Conservation (phyloP, 345 rosid genomes). For the Acer yangbiense region DNA sequence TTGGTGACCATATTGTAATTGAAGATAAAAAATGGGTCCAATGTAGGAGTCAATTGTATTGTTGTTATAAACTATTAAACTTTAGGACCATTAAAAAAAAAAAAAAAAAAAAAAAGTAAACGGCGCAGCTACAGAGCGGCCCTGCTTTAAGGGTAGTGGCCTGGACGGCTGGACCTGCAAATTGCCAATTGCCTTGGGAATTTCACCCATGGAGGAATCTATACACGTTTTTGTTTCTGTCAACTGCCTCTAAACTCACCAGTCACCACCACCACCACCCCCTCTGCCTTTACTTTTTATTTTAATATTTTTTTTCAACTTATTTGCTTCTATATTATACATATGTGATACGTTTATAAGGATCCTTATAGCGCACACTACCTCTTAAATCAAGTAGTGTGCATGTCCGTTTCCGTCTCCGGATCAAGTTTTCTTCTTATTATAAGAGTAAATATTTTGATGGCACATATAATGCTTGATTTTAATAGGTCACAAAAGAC, state of each 20-base stretch:
- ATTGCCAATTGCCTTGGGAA: slow-evolving; percentile 31
- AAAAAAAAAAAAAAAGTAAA: slow-evolving; percentile 1
- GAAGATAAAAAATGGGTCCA: too few species aligned
- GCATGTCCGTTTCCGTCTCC: too few species aligned
- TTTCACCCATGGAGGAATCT: slow-evolving; percentile 42
- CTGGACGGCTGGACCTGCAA: not conserved
- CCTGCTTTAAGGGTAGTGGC: slow-evolving; percentile 39
- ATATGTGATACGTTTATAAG: too few species aligned
- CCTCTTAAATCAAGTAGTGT: too few species aligned
- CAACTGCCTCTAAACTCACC: slow-evolving; percentile 8
- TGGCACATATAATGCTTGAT: too few species aligned
- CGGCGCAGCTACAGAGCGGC: slow-evolving; percentile 43
- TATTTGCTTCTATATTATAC: too few species aligned
- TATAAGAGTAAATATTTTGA: too few species aligned
- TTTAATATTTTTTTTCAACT: not conserved
- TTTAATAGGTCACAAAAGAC: too few species aligned
- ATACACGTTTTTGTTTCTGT: slow-evolving; percentile 30
- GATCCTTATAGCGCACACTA: too few species aligned
- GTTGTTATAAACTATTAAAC: slow-evolving; percentile 4
- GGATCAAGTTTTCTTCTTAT: too few species aligned
- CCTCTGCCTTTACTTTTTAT: not conserved
- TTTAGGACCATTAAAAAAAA: slow-evolving; percentile 5
- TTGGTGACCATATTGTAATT: not conserved
- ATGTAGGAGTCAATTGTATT: not conserved
- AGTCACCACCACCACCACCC: not conserved